phyloP scores from a whole-genome alignment of 2,329 filamentous ascomycete genomes.

The Zasmidium citrigriseum region DNA sequence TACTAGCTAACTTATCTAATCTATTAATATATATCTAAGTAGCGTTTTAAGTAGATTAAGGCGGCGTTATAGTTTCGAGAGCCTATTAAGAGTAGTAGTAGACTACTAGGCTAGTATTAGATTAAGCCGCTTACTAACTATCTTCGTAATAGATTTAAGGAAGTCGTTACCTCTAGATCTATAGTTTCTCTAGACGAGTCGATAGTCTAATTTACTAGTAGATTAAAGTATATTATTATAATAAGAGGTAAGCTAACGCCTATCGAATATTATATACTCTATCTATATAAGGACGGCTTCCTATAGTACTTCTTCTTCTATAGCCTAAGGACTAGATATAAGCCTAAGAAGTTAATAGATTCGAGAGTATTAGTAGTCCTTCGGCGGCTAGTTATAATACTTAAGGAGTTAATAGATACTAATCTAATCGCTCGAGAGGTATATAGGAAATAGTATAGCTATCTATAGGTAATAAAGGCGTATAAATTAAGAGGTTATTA shows the following conservation, averaged over 20 bases:
- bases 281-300: background rate
- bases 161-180: background rate
- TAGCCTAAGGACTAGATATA: background rate
- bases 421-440: background rate
- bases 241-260: background rate
- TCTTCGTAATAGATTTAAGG: background rate
- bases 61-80: background rate
- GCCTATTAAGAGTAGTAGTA: background rate
- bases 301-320: background rate
- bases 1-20: background rate
- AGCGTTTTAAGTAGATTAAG: background rate
- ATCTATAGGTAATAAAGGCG: background rate
- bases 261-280: background rate
- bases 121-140: background rate
- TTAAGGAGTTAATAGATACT: background rate
- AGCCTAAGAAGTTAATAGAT: background rate
- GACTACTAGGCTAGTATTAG: background rate
- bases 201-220: background rate
- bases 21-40: background rate
- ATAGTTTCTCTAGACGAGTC: background rate
- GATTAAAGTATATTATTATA: background rate
- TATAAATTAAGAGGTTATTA: background rate
- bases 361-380: background rate
- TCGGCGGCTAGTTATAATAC: background rate
- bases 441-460: background rate